phyloP scores from a whole-genome alignment of 495 filamentous ascomycete genomes.

The Aspergillus cavernicola region DNA sequence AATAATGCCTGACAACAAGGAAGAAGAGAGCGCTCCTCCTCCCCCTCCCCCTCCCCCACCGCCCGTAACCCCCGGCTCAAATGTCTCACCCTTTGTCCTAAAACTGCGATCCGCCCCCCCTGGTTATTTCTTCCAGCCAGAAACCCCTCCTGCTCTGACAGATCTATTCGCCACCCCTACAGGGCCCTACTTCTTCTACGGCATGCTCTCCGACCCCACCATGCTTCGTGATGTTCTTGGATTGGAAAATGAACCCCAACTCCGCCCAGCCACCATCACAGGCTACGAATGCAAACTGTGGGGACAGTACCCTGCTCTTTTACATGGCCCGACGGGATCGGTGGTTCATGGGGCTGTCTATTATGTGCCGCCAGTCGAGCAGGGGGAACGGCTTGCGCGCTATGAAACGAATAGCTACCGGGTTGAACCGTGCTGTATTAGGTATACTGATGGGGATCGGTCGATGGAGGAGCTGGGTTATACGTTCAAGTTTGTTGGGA shows the following conservation, averaged over 20 bases:
- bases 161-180: constrained; percentile 9
- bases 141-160: constrained; percentile 1
- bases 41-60: constrained; percentile 13
- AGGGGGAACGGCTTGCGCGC: constrained; percentile 22
- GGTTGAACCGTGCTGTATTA: constrained; percentile 17
- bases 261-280: constrained; percentile 15
- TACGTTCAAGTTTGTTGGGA: constrained; percentile 30
- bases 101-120: constrained; percentile 15
- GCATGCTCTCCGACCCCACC: constrained; percentile 24
- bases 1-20: constrained; percentile 16
- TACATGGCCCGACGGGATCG: constrained; percentile 14
- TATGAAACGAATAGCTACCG: constrained; percentile 31
- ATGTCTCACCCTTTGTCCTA: constrained; percentile 13
- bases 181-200: constrained; percentile 35
- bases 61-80: constrained; percentile 9
- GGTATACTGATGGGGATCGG: constrained; percentile 19
- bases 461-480: constrained; percentile 17
- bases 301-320: constrained; percentile 28
- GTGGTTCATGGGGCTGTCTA: constrained; percentile 26
- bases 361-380: constrained; percentile 15
- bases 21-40: background rate
- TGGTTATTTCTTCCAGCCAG: constrained; percentile 14
- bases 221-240: constrained; percentile 19
- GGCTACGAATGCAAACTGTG: constrained; percentile 24
- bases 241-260: constrained; percentile 10